Percentiles rank a stretch among this genome's conserved stretches.
These are phyloP conservation scores for Podaxis mareebaensis DNA, from an alignment of 768 basidiomycete species.

Conservation along the genomic window DNA sequence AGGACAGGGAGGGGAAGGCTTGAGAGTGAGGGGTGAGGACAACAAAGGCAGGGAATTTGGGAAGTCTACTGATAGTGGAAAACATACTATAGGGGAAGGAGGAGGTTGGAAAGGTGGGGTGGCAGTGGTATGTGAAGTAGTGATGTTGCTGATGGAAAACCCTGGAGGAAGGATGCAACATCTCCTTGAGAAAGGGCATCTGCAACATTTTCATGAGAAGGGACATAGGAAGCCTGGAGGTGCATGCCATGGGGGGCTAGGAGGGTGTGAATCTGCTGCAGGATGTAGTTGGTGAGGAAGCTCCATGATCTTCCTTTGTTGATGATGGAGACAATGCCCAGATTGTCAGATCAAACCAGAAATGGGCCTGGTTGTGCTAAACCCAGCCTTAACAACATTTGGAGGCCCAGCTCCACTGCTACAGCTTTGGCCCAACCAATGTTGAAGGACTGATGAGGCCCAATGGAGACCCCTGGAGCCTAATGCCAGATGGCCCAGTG, in stretches of 20 bases:
- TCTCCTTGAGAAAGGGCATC: conserved; percentile 16
- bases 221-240: background rate
- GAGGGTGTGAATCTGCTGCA: conserved; percentile 4
- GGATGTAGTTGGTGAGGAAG: background rate
- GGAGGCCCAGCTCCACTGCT: conserved; percentile 35
- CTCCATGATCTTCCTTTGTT: conserved; percentile 30
- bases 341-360: conserved; percentile 35
- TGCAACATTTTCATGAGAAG: conserved; percentile 19
- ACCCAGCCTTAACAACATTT: conserved; percentile 7
- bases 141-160: conserved; percentile 16
- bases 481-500: conserved; percentile 32
- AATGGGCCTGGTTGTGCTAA: conserved; percentile 12
- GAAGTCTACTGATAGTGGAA: no score
- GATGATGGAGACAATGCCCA: conserved; percentile 28
- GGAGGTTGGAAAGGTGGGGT: background rate
- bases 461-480: conserved; percentile 27
- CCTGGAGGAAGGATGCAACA: conserved; percentile 17
- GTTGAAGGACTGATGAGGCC: conserved; percentile 26
- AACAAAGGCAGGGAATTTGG: background rate
- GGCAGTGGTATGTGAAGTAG: no score
- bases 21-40: conserved; percentile 4
- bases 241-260: background rate
- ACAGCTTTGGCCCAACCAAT: conserved; percentile 43
- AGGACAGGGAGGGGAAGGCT: conserved; percentile 25
- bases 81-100: no score